Conservation (phyloP, 768 basidiomycete species). For the Hygrocybe punicea region DNA sequence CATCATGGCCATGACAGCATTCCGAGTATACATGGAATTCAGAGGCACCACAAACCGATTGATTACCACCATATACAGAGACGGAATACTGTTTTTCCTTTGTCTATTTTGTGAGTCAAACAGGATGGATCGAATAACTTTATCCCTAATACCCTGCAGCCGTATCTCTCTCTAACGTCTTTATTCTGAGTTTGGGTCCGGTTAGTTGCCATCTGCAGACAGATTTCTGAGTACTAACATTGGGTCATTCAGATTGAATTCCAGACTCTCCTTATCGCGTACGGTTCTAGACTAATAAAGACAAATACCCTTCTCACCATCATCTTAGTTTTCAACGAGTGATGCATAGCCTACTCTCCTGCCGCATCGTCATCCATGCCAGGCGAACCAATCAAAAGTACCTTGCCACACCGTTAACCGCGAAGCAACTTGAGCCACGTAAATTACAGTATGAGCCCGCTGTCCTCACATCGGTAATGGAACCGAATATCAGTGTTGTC, state of each 20-base stretch:
- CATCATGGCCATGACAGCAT: slow-evolving; percentile 5
- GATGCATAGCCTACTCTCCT: slow-evolving; percentile 10
- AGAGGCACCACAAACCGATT: slow-evolving; percentile 1
- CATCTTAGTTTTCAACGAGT: slow-evolving; percentile 9
- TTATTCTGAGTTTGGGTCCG: slow-evolving; percentile 5
- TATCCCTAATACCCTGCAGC: slow-evolving; percentile 1
- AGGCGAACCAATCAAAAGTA: not conserved
- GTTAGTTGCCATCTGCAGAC: not conserved
- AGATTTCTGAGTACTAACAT: not conserved
- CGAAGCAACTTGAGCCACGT: too few species aligned
- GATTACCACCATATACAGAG: slow-evolving; percentile 5
- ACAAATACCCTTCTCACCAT: too few species aligned
- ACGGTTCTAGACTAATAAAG: not conserved
- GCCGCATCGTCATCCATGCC: slow-evolving; percentile 9
- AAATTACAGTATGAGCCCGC: too few species aligned
- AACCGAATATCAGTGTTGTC: too few species aligned
- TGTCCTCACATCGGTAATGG: too few species aligned
- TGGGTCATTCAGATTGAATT: slow-evolving; percentile 1
- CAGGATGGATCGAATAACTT: too few species aligned
- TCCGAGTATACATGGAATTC: slow-evolving; percentile 1
- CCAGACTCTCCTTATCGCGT: slow-evolving; percentile 3
- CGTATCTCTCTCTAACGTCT: slow-evolving; percentile 1
- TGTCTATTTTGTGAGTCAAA: slow-evolving; percentile 8
- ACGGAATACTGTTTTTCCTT: slow-evolving; percentile 10
- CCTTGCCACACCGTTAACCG: too few species aligned